These are phyloP conservation scores for Trametes elegans DNA, from an alignment of 768 basidiomycete genomes.

Conservation along the genomic window DNA sequence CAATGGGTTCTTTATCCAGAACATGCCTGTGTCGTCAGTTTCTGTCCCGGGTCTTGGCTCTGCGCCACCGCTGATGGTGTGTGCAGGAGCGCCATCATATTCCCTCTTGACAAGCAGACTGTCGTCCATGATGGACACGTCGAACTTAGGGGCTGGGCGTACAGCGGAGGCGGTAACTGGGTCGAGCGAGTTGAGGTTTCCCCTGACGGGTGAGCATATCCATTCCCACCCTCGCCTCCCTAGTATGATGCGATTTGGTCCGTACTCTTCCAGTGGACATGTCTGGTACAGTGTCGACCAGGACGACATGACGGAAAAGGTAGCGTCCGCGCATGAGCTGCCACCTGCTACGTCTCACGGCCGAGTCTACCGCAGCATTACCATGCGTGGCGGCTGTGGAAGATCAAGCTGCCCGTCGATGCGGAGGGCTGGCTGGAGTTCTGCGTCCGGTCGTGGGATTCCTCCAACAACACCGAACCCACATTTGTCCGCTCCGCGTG, in stretches of 20 bases:
- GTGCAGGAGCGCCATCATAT: conserved; percentile 47
- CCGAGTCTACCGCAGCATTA: conserved; percentile 39
- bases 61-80: neutral
- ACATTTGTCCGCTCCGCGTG: conserved; percentile 53
- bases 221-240: no score
- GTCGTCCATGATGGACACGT: conserved; percentile 49
- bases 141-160: conserved; percentile 34
- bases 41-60: neutral
- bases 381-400: conserved; percentile 55
- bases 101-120: conserved; percentile 42
- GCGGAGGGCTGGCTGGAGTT: conserved; percentile 59
- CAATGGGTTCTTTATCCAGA: conserved; percentile 55
- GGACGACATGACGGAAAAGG: conserved; percentile 50
- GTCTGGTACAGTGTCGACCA: conserved; percentile 49
- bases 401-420: conserved; percentile 47
- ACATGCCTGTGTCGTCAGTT: conserved; percentile 57
- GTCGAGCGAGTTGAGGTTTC: conserved; percentile 56
- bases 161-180: conserved; percentile 45
- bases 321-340: conserved; percentile 5
- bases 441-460: conserved; percentile 55
- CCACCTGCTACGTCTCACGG: no score
- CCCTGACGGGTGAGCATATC: conserved; percentile 39
- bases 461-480: conserved; percentile 56
- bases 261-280: conserved; percentile 38
- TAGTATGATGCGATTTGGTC: no score